Evolutionary conservation across 1,284 basidiomycete genomes (phyloP).

Genomic region (Mycena citricolor): DNA sequence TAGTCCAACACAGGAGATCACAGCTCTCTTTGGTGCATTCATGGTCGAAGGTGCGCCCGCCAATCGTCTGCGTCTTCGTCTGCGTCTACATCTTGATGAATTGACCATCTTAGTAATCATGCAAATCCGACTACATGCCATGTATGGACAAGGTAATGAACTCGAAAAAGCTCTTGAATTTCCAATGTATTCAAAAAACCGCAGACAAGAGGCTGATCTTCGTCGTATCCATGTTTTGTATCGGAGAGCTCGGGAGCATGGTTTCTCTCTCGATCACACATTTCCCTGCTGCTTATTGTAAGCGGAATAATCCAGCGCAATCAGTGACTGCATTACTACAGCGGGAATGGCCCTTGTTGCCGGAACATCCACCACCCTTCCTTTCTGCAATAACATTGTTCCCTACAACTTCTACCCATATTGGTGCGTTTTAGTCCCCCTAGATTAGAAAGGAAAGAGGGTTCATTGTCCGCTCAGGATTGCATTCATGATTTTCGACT

Average conservation of each 20-base stretch:
- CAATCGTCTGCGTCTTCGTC: neutral
- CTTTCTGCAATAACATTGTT: conserved; percentile 23
- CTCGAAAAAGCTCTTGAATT: neutral
- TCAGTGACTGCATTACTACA: too few species aligned
- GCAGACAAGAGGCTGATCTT: conserved; percentile 20
- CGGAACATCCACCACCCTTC: conserved; percentile 1
- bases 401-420: conserved; percentile 22
- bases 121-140: conserved; percentile 21
- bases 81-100: neutral
- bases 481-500: conserved; percentile 22
- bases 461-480: too few species aligned
- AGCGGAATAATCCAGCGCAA: neutral
- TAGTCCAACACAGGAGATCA: too few species aligned
- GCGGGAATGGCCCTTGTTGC: conserved; percentile 15
- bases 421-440: conserved; percentile 5
- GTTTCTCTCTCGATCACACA: conserved; percentile 13
- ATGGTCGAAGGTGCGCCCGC: conserved; percentile 21
- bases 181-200: too few species aligned
- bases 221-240: conserved; percentile 17
- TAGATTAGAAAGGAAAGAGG: too few species aligned
- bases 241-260: conserved; percentile 23
- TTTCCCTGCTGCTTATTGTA: neutral
- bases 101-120: conserved; percentile 16
- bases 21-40: conserved; percentile 21
- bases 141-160: conserved; percentile 16